phyloP scores from a whole-genome alignment of 2,329 filamentous ascomycete genomes.

The Cladophialophora chaetospira region DNA sequence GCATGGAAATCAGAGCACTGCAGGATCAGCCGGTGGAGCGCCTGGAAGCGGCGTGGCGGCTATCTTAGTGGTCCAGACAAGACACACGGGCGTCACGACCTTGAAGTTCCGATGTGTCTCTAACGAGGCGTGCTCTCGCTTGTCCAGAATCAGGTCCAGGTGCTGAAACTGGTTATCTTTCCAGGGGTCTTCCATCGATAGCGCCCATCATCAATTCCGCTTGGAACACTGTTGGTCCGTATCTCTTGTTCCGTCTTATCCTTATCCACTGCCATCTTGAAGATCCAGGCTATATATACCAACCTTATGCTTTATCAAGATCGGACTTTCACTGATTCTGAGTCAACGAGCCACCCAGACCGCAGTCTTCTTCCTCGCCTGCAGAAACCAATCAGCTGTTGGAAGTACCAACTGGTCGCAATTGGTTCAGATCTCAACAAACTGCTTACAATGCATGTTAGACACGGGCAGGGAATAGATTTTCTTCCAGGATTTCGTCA shows the following conservation, averaged over 20 bases:
- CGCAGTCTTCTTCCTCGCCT: too few relatives aligned
- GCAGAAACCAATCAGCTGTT: too few relatives aligned
- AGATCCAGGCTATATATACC: constrained; percentile 1
- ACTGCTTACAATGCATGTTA: constrained; percentile 1
- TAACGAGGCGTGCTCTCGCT: not conserved
- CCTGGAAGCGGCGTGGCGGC: not conserved
- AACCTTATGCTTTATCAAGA: not conserved
- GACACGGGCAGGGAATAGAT: not conserved
- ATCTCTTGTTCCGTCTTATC: not conserved
- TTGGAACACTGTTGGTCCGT: not conserved
- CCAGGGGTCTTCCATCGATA: not conserved
- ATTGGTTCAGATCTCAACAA: constrained; percentile 1
- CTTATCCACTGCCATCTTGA: constrained; percentile 2
- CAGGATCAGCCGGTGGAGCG: not conserved
- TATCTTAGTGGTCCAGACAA: not conserved
- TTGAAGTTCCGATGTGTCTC: not conserved
- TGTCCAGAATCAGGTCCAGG: not conserved
- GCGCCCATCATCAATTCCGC: not conserved
- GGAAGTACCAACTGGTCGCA: too few relatives aligned
- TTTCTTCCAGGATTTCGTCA: not conserved
- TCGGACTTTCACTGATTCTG: not conserved
- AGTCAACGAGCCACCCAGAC: not conserved
- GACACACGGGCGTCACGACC: not conserved
- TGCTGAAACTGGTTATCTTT: constrained; percentile 2
- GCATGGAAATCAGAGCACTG: not conserved